These are phyloP conservation scores for Graphiopsis chlorocephala DNA, from an alignment of 2,329 filamentous ascomycete species.

Conservation along the genomic window DNA sequence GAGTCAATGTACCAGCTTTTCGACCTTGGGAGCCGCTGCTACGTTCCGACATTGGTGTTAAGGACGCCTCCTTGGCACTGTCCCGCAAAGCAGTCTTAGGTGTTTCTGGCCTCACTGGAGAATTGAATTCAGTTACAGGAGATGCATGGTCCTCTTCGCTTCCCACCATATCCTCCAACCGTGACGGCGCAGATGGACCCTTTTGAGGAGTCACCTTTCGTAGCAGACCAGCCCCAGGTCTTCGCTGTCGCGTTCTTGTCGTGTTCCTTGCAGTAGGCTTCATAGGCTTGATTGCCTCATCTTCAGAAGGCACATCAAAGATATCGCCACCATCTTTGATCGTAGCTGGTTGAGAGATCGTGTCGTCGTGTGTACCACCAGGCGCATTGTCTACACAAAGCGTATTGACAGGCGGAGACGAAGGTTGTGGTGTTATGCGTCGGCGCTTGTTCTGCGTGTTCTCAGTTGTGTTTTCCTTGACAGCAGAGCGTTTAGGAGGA, in stretches of 20 bases:
- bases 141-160: constrained; percentile 19
- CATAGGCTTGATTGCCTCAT: constrained; percentile 10
- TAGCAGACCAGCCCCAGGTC: constrained; percentile 19
- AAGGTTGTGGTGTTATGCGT: constrained; percentile 10
- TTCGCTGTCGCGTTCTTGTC: constrained; percentile 9
- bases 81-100: constrained; percentile 17
- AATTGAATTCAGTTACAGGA: constrained; percentile 15
- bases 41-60: constrained; percentile 14
- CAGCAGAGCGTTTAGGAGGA: constrained; percentile 2
- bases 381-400: neutral
- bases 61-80: neutral
- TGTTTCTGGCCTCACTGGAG: constrained; percentile 23
- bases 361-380: neutral
- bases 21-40: neutral
- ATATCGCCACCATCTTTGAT: constrained; percentile 16
- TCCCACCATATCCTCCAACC: constrained; percentile 30
- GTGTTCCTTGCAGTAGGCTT: neutral
- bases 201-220: constrained; percentile 22
- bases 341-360: neutral
- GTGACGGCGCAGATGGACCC: constrained; percentile 30
- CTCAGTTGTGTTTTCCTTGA: neutral
- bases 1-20: constrained; percentile 23
- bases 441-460: neutral
- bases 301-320: constrained; percentile 24
- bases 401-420: neutral